A percentile compares a stretch with the other conserved stretches of the same genome.
phyloP scores from a whole-genome alignment of 257 asterid genomes.

The Rauvolfia tetraphylla region DNA sequence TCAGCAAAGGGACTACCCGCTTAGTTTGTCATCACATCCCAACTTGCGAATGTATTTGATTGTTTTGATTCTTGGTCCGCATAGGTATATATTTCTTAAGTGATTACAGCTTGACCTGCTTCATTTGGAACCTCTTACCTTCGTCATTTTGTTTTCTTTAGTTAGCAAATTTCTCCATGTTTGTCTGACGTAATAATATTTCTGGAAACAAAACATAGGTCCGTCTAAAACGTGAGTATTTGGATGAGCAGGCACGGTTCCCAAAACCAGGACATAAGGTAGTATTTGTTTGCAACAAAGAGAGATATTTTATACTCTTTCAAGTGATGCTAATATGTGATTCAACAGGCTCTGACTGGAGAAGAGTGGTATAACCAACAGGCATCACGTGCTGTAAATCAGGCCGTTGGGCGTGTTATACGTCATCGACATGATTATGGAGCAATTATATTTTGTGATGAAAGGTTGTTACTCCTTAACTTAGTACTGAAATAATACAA shows the following conservation, averaged over 20 bases:
- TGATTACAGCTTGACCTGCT: neutral
- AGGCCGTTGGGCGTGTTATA: constrained; percentile 98
- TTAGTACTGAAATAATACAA: constrained; percentile 13
- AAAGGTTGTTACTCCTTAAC: constrained; percentile 48
- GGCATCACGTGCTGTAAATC: constrained; percentile 95
- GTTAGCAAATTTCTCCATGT: neutral
- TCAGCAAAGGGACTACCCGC: neutral
- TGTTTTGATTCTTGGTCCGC: neutral
- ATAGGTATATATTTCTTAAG: neutral
- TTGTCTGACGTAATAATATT: neutral
- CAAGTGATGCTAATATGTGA: constrained; percentile 19
- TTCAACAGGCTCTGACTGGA: constrained; percentile 71
- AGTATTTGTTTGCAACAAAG: constrained; percentile 14
- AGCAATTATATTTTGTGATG: constrained; percentile 93
- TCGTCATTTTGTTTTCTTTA: neutral
- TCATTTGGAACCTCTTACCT: neutral
- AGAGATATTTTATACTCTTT: constrained; percentile 16
- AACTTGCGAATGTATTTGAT: neutral
- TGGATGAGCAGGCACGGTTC: constrained; percentile 67
- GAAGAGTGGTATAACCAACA: constrained; percentile 98
- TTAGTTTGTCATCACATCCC: neutral
- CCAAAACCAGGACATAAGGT: constrained; percentile 57
- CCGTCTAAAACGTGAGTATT: constrained; percentile 95
- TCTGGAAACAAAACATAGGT: constrained; percentile 51
- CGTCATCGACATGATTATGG: constrained; percentile 98